Evolutionary conservation across 306 rosid species (phyloP), one percentile per base, ranked within the genome.

Genomic region (Styphnolobium japonicum): DNA sequence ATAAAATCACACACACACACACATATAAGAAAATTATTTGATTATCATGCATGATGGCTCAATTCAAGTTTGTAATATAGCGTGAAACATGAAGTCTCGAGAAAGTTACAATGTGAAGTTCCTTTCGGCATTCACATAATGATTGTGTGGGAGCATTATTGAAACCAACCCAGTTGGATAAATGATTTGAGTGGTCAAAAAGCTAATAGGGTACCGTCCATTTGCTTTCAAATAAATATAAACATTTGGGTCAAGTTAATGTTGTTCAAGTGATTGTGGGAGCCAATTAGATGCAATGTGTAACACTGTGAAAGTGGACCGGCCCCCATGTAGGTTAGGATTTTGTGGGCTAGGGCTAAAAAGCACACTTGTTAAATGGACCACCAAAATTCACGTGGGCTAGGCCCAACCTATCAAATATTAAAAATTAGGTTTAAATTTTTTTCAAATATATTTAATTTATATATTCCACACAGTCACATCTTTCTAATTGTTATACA

Each of bases 111-210:
- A 79, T 49, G 68, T n/a, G 68, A 73, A 19, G 29, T 23, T 14
- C 48, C 68, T 58, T 77, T 62, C 29, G 23, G 62, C 79, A 16
- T 82, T 55, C 79, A 55, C 39, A 22, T 12, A 12, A 84, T 80
- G 67, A 84, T 80, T 69, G 75, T 27, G 43, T 46, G 62, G 64
- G 76, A 55, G 65, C 82, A 84, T 34, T 29, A 42, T 75, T 25
- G 62, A 68, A 81, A 71, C 73, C 56, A 75, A 42, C 60, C 64
- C 71, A 16, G 70, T 68, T 60, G 77, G 63, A 61, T 29, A 18
- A 69, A 84, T 80, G 62, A 76, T 84, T 84, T 80, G 45, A 42
- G 16, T 16, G 40, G 61, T 79, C 81, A 67, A 76, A 73, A 78
- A 79, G 78, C 8, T 6, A 16, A 29, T 31, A 22, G 9, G 37